A percentile compares a stretch with the other conserved stretches of the same genome.
phyloP scores from a whole-genome alignment of 306 rosid species.

The Begonia fuchsioides region DNA sequence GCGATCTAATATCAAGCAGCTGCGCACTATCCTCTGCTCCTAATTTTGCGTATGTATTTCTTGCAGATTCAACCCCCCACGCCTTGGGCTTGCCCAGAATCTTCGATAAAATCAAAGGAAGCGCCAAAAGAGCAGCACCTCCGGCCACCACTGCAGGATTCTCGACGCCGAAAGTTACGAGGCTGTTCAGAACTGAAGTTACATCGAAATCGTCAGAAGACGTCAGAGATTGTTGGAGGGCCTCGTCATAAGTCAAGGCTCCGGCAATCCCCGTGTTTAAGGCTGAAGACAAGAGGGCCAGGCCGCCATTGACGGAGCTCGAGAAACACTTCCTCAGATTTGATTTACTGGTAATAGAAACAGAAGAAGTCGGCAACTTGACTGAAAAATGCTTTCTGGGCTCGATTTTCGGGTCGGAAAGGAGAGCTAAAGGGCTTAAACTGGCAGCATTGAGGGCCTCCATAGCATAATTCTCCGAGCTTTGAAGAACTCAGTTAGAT shows the following conservation, averaged over 20 bases:
- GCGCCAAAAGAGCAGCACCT: conserved; percentile 54
- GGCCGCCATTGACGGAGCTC: conserved; percentile 30
- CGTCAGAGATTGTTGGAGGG: conserved; percentile 25
- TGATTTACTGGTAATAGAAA: conserved; percentile 14
- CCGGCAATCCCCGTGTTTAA: conserved; percentile 36
- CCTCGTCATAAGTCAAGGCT: conserved; percentile 81
- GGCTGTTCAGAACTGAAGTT: conserved; percentile 35
- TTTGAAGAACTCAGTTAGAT: conserved; percentile 4
- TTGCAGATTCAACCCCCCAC: conserved; percentile 83
- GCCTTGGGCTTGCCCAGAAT: conserved; percentile 57
- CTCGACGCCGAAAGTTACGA: conserved; percentile 41
- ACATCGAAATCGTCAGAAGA: conserved; percentile 33
- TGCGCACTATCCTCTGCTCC: conserved; percentile 58
- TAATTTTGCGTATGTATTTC: conserved; percentile 60
- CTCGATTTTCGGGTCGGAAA: conserved; percentile 41
- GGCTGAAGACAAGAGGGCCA: conserved; percentile 42
- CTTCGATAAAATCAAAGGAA: conserved; percentile 68
- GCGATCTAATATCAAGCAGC: conserved; percentile 72
- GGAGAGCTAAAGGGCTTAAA: conserved; percentile 67
- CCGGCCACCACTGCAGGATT: conserved; percentile 64
- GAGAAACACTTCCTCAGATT: conserved; percentile 16
- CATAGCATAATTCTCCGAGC: conserved; percentile 61
- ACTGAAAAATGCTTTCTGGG: conserved; percentile 39
- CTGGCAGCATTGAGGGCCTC: conserved; percentile 87
- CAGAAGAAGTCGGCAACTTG: conserved; percentile 30